Percentiles rank a stretch among this genome's conserved stretches.
Evolutionary conservation across 257 asterid species (phyloP).

Genomic region (Solanum raphanifolium): DNA sequence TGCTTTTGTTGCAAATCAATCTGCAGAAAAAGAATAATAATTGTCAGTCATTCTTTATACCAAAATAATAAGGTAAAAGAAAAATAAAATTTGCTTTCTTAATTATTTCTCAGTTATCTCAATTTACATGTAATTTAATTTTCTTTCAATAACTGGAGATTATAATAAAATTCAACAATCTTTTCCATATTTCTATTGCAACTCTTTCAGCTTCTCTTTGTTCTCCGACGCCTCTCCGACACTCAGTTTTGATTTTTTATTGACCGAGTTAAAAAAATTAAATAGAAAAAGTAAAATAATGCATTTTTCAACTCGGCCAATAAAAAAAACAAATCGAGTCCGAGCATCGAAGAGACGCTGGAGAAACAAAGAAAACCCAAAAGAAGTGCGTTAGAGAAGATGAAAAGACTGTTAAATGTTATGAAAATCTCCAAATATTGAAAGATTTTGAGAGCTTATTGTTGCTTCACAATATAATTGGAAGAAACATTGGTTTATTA

Average conservation of each 20-base stretch:
- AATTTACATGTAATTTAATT: not conserved
- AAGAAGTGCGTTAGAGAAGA: not conserved
- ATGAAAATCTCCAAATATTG: not conserved
- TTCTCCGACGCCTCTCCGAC: not conserved
- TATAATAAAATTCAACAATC: not conserved
- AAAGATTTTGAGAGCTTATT: not conserved
- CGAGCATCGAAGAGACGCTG: not conserved
- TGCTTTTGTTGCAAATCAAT: not conserved
- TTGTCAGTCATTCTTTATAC: not conserved
- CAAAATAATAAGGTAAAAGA: not conserved
- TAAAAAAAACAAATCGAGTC: no score
- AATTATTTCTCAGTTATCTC: not conserved
- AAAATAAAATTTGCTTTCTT: not conserved
- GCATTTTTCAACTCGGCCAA: not conserved
- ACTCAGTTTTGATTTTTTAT: not conserved
- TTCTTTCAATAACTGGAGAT: not conserved
- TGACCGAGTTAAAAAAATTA: not conserved
- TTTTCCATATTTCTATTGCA: not conserved
- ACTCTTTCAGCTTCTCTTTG: not conserved
- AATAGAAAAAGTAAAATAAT: no score
- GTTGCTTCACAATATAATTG: not conserved
- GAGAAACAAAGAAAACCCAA: not conserved
- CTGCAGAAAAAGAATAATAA: no score
- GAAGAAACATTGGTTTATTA: not conserved
- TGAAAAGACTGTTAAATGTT: not conserved